Conservation (phyloP, 257 asterid species). For the Solanum sitiens region DNA sequence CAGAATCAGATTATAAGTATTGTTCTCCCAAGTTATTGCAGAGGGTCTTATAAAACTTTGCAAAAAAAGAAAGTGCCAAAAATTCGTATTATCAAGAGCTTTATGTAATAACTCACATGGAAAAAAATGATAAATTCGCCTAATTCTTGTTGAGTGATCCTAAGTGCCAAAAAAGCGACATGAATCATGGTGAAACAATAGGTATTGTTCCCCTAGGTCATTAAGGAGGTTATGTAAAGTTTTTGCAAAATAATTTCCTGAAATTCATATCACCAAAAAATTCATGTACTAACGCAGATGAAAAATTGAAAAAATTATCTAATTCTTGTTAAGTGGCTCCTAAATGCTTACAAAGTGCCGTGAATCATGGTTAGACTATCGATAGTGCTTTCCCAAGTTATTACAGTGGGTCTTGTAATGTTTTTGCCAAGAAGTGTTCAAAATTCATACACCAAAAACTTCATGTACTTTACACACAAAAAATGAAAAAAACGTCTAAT, state of each 20-base stretch:
- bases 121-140: too few relatives aligned
- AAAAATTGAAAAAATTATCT: background rate
- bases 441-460: background rate
- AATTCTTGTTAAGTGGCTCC: background rate
- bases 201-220: background rate
- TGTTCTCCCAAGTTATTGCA: too few relatives aligned
- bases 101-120: background rate
- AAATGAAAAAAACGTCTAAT: too few relatives aligned
- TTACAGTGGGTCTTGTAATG: background rate
- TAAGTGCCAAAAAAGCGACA: background rate
- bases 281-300: background rate
- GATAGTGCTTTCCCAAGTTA: background rate
- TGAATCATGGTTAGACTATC: background rate
- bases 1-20: background rate
- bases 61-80: background rate
- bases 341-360: background rate
- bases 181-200: background rate
- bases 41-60: too few relatives aligned
- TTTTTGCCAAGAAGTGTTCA: background rate
- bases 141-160: background rate
- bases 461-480: too few relatives aligned
- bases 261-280: background rate
- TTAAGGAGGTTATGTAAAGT: background rate
- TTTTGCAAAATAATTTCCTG: background rate
- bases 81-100: background rate